phyloP scores from a whole-genome alignment of 148 eudicot genomes.

The Camellia granthamiana region DNA sequence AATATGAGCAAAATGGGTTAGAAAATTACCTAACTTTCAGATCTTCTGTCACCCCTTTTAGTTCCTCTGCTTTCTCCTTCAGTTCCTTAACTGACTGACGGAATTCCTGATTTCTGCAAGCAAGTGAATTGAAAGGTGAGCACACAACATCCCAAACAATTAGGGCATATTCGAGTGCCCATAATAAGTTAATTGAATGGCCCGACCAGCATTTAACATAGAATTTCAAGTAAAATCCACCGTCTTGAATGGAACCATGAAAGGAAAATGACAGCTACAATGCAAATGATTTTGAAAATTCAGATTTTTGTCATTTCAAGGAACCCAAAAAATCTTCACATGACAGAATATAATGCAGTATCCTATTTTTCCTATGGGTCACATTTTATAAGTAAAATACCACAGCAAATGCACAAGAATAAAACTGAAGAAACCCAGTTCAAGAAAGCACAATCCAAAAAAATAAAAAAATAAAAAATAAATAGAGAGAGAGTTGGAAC shows the following conservation, averaged over 20 bases:
- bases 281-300: not conserved
- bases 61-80: slow-evolving; percentile 79
- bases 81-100: slow-evolving; percentile 76
- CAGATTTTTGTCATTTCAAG: not conserved
- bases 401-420: not conserved
- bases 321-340: not conserved
- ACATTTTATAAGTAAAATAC: not conserved
- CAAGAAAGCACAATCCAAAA: not conserved
- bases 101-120: slow-evolving; percentile 74
- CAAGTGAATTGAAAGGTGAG: slow-evolving; percentile 1
- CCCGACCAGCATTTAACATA: not conserved
- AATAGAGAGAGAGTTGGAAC: not conserved
- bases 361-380: not conserved
- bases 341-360: not conserved
- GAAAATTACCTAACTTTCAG: slow-evolving; percentile 73
- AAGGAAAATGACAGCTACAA: not conserved
- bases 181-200: not conserved
- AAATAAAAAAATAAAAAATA: not conserved
- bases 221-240: not conserved
- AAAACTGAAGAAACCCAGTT: not conserved
- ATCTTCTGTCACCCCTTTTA: slow-evolving; percentile 76
- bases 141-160: slow-evolving; percentile 4
- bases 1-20: not conserved
- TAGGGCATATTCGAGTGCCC: not conserved
- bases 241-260: not conserved